Evolutionary conservation across 2,329 filamentous ascomycete species (phyloP).

Genomic region (Ophiostoma quercus): DNA sequence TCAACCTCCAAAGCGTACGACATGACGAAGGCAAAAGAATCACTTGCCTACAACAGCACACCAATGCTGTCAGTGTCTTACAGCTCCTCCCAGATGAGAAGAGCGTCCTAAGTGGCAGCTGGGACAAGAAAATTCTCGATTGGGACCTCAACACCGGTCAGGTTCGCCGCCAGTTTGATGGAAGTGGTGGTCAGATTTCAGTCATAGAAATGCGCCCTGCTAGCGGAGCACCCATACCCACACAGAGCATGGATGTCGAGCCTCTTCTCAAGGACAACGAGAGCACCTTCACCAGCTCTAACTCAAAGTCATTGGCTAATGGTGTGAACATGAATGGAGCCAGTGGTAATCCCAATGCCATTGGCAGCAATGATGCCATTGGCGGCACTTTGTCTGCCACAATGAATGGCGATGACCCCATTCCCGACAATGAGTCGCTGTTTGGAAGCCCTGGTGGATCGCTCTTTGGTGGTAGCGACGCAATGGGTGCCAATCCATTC

Average conservation of each 20-base stretch:
- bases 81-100: constrained; percentile 77
- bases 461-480: constrained; percentile 76
- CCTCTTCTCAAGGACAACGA: constrained; percentile 56
- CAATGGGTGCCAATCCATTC: constrained; percentile 56
- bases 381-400: constrained; percentile 35
- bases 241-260: constrained; percentile 59
- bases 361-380: constrained; percentile 30
- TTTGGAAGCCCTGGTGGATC: constrained; percentile 80
- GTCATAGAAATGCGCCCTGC: constrained; percentile 79
- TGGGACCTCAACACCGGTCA: constrained; percentile 91
- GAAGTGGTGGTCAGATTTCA: constrained; percentile 77
- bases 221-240: constrained; percentile 66
- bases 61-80: constrained; percentile 85
- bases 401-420: constrained; percentile 37
- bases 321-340: constrained; percentile 41
- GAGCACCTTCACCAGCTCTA: constrained; percentile 73
- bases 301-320: constrained; percentile 55
- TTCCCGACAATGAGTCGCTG: constrained; percentile 67
- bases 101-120: constrained; percentile 84
- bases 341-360: constrained; percentile 34
- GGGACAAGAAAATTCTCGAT: constrained; percentile 91
- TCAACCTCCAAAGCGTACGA: constrained; percentile 87
- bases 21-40: constrained; percentile 94
- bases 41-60: constrained; percentile 72
- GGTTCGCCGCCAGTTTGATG: constrained; percentile 68